Evolutionary conservation across 2,329 filamentous ascomycete genomes (phyloP), one percentile per base, ranked within the genome.

Genomic region (Pseudonectria foliicola): DNA sequence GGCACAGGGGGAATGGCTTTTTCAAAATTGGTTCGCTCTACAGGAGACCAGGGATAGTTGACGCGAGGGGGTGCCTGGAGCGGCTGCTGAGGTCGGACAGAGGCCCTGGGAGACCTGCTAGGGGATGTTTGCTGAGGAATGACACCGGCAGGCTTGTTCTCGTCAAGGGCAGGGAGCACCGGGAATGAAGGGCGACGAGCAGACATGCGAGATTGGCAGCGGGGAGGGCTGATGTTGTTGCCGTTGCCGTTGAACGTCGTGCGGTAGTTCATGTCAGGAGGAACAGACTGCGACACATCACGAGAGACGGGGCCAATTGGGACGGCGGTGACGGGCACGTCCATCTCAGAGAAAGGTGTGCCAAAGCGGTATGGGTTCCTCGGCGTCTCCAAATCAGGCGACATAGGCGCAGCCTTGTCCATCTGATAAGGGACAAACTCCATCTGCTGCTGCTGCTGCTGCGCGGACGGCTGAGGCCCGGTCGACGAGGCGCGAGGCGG

Each of bases 271-370:
- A 95, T 95, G 63, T 94, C 81, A 6, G 90, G 90, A 28, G 90
- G 90, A 0, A 95, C 90, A 5, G 89, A 95, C 60, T 95, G 87
- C 16, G 87, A 94, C 30, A 72, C 68, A 53, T 92, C 82, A 33
- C 90, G 82, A 29, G 82, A 72, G 23, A 94, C 70, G 6, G 85
- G 85, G 0, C 82, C 85, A 12, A 78, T 51, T 1, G 77, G 76
- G 28, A 89, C 68, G 3, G 81, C 74, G 1, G 85, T 92, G 39
- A 93, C 64, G 1, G 90, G 89, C 10, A 89, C 79, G 56, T 95
- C 90, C 71, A 90, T 82, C 54, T 94, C 88, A 3, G 89, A 94
- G 57, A 89, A 85, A 12, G 89, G 88, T 0, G 86, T 93, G n/a
- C 78, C 82, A 44, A 86, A 81, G 35, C 85, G 79, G 62, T 88